A percentile compares a stretch with the other conserved stretches of the same genome.
Conservation (phyloP, 2,329 filamentous ascomycete species). For the Passalora sequoiae region DNA sequence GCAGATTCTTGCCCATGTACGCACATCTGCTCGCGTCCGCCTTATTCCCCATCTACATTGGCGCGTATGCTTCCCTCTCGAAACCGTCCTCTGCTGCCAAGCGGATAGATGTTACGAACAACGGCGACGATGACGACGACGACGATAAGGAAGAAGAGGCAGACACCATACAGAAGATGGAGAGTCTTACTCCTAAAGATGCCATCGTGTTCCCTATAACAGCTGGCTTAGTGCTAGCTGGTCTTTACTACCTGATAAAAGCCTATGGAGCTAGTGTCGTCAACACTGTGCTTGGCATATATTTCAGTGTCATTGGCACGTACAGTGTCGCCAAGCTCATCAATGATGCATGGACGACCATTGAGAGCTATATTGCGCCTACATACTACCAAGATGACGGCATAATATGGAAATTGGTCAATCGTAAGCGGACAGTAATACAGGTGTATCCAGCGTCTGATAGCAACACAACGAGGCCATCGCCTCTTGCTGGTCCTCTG, state of each 20-base stretch:
- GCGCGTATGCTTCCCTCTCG: slow-evolving; percentile 77
- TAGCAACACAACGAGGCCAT: slow-evolving; percentile 27
- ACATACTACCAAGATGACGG: slow-evolving; percentile 56
- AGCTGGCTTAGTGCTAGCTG: slow-evolving; percentile 65
- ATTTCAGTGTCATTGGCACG: slow-evolving; percentile 77
- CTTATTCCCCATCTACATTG: slow-evolving; percentile 76
- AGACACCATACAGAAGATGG: slow-evolving; percentile 54
- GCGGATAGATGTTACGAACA: slow-evolving; percentile 37
- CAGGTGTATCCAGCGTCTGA: slow-evolving; percentile 9
- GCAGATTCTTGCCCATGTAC: slow-evolving; percentile 52
- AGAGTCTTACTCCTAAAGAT: slow-evolving; percentile 68
- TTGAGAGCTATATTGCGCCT: slow-evolving; percentile 67
- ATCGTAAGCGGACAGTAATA: slow-evolving; percentile 32
- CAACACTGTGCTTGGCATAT: slow-evolving; percentile 76
- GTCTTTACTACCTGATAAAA: slow-evolving; percentile 83
- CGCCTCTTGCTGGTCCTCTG: slow-evolving; percentile 51
- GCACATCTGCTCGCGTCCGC: slow-evolving; percentile 62
- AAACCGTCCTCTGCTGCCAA: slow-evolving; percentile 74
- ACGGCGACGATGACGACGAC: slow-evolving; percentile 36
- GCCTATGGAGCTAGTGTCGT: slow-evolving; percentile 77
- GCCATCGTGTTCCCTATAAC: slow-evolving; percentile 79
- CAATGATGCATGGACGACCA: slow-evolving; percentile 63
- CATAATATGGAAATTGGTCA: slow-evolving; percentile 46
- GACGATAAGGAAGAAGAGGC: slow-evolving; percentile 51
- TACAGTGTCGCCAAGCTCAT: slow-evolving; percentile 69